Conservation (phyloP, 2,329 filamentous ascomycete genomes). For the Colletotrichum sp. region DNA sequence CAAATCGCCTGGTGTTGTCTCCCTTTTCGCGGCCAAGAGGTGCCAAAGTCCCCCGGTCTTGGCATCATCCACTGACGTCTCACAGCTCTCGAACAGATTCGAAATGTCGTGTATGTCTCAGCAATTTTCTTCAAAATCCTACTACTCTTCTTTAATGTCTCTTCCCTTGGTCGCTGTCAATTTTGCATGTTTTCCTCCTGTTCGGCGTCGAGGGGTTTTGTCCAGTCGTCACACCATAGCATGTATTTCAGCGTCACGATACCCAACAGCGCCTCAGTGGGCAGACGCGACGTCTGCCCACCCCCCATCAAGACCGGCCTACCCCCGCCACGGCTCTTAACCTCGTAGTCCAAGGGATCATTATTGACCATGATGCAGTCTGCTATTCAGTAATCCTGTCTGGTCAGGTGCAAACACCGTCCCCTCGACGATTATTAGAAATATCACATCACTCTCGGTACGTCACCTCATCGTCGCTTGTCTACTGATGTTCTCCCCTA, state of each 20-base stretch:
- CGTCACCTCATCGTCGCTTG: conserved; percentile 29
- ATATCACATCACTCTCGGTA: conserved; percentile 62
- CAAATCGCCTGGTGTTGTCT: neutral
- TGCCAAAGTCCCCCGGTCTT: conserved; percentile 33
- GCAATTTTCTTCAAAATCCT: neutral
- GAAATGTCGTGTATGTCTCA: conserved; percentile 54
- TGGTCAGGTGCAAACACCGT: conserved; percentile 55
- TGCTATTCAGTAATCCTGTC: conserved; percentile 65
- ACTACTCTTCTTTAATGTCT: neutral
- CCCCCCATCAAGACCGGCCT: neutral
- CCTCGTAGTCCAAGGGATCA: neutral
- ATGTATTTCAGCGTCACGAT: neutral
- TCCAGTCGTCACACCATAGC: neutral
- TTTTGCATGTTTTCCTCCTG: neutral
- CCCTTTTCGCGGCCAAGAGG: conserved; percentile 28
- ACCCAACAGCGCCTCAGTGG: conserved; percentile 6
- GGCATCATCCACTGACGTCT: conserved; percentile 39
- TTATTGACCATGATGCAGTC: conserved; percentile 38
- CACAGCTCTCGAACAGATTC: conserved; percentile 53
- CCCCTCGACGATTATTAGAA: conserved; percentile 59
- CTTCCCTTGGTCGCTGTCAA: neutral
- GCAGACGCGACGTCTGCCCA: neutral
- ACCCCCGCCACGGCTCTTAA: conserved; percentile 3
- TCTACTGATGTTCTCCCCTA: neutral
- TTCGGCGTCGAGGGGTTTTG: neutral